These are phyloP conservation scores for Xylaria acuta DNA, from an alignment of 495 filamentous ascomycete species.

Conservation along the genomic window DNA sequence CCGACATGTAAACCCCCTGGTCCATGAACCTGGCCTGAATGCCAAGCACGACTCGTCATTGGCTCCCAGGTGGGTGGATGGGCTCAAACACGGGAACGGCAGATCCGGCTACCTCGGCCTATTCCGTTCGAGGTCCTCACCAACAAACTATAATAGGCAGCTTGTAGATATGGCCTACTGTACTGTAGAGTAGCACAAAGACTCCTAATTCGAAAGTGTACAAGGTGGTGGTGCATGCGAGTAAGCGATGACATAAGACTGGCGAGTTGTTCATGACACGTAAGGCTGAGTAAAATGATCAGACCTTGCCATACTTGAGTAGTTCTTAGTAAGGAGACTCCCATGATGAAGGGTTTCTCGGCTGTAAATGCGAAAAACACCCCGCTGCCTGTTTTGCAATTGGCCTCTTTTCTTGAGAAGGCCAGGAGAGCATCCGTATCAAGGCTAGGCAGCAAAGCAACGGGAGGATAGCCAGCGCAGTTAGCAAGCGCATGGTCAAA, in stretches of 20 bases:
- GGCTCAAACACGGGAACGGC: slow-evolving; percentile 8
- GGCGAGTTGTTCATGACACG: not conserved
- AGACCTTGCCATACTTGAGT: not conserved
- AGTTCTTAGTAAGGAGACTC: too few species aligned
- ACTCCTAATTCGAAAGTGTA: not conserved
- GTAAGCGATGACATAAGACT: not conserved
- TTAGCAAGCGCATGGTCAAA: too few species aligned
- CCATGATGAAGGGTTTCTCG: not conserved
- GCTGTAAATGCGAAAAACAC: not conserved
- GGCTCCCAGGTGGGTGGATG: not conserved
- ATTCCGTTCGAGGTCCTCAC: not conserved
- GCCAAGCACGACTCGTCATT: too few species aligned
- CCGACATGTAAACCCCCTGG: not conserved
- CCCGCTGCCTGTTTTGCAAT: not conserved
- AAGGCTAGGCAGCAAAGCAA: too few species aligned
- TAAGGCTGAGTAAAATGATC: not conserved
- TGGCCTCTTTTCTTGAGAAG: not conserved
- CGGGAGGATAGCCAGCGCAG: too few species aligned
- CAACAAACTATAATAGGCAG: not conserved
- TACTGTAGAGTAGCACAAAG: not conserved
- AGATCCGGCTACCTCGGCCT: slow-evolving; percentile 4
- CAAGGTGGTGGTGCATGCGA: not conserved
- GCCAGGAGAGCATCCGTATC: not conserved
- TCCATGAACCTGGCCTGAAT: not conserved
- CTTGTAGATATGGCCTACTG: not conserved